A percentile compares a stretch with the other conserved stretches of the same genome.
phyloP scores from a whole-genome alignment of 192 early-diverging fungal genomes.

The Backusella circina region DNA sequence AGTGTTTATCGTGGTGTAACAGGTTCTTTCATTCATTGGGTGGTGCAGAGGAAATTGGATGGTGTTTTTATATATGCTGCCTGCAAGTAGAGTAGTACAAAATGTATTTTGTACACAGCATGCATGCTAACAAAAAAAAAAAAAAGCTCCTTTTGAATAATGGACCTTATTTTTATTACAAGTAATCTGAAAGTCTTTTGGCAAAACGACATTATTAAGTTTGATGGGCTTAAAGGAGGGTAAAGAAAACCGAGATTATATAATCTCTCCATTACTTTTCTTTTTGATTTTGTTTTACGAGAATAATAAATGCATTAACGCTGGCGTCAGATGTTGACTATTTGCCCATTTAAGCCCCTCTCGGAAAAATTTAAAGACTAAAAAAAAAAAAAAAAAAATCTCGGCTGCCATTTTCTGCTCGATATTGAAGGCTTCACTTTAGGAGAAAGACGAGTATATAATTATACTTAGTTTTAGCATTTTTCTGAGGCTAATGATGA shows the following conservation, averaged over 20 bases:
- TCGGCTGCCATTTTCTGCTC: neutral
- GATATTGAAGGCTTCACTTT: neutral
- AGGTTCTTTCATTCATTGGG: slow-evolving; percentile 96
- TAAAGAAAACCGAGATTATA: neutral
- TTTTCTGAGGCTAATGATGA: neutral
- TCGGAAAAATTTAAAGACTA: neutral
- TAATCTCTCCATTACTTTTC: neutral
- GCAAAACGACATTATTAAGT: neutral
- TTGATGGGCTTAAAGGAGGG: neutral
- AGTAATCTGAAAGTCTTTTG: slow-evolving; percentile 67
- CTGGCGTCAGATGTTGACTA: slow-evolving; percentile 65
- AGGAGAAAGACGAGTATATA: neutral
- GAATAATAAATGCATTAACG: neutral
- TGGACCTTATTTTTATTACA: slow-evolving; percentile 67
- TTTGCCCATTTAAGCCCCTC: slow-evolving; percentile 42
- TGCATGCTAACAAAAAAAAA: slow-evolving; percentile 9
- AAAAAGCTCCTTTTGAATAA: slow-evolving; percentile 28
- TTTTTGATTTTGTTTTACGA: neutral
- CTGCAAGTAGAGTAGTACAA: slow-evolving; percentile 67
- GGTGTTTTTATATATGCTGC: slow-evolving; percentile 89
- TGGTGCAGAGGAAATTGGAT: slow-evolving; percentile 87
- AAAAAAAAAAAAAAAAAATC: neutral
- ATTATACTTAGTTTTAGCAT: neutral
- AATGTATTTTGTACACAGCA: neutral
- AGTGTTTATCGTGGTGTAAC: slow-evolving; percentile 71